A percentile compares a stretch with the other conserved stretches of the same genome.
Conservation (phyloP, 306 rosid genomes). For the Canavalia gladiata region DNA sequence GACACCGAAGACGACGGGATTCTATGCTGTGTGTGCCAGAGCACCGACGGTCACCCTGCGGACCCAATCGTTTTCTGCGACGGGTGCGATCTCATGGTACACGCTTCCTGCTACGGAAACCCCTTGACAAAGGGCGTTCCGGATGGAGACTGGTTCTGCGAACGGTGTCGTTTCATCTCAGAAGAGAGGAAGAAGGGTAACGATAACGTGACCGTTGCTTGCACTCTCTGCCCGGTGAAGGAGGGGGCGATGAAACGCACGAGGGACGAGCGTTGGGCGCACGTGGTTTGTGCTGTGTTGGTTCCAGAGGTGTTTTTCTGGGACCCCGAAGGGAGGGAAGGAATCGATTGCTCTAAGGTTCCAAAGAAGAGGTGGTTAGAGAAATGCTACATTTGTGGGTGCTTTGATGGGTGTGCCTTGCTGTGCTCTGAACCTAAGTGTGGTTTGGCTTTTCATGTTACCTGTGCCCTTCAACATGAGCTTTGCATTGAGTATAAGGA, state of each 20-base stretch:
- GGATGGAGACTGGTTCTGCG: conserved; percentile 80
- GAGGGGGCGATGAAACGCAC: conserved; percentile 75
- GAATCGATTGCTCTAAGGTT: conserved; percentile 76
- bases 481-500: conserved; percentile 74
- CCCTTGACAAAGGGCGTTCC: conserved; percentile 70
- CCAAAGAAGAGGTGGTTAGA: conserved; percentile 68
- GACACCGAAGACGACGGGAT: conserved; percentile 54
- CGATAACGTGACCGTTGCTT: neutral
- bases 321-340: conserved; percentile 83
- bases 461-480: conserved; percentile 76
- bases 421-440: conserved; percentile 81
- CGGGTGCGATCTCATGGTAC: conserved; percentile 89
- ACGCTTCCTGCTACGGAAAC: conserved; percentile 83
- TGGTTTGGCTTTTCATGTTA: conserved; percentile 71
- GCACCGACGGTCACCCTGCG: conserved; percentile 80
- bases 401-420: conserved; percentile 63
- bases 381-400: conserved; percentile 67
- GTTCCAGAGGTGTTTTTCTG: conserved; percentile 85
- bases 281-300: conserved; percentile 71
- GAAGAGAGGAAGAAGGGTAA: neutral
- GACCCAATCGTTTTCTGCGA: conserved; percentile 93
- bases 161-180: conserved; percentile 52
- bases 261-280: conserved; percentile 70
- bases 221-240: conserved; percentile 64
- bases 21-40: conserved; percentile 74